phyloP scores from a whole-genome alignment of 2,329 filamentous ascomycete genomes.

The Pyrenophora teres region DNA sequence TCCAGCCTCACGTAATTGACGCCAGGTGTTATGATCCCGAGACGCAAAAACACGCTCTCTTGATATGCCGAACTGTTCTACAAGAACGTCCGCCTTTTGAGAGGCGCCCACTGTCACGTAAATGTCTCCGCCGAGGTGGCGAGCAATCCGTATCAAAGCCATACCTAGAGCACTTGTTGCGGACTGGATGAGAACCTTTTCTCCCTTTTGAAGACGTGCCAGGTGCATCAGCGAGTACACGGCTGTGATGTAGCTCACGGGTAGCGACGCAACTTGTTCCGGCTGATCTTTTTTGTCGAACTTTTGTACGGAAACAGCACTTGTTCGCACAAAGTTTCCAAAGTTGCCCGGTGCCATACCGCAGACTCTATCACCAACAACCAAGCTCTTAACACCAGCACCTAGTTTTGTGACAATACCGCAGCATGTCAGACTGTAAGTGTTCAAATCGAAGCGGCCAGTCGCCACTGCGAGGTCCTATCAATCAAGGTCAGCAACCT shows the following conservation, averaged over 20 bases:
- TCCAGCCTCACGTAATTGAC: background rate
- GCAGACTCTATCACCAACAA: slow-evolving; percentile 14
- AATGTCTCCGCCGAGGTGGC: slow-evolving; percentile 27
- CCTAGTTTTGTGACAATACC: slow-evolving; percentile 6
- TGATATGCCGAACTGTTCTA: too few species aligned
- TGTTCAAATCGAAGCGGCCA: background rate
- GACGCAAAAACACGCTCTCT: too few species aligned
- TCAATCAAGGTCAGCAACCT: too few species aligned
- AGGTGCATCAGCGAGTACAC: background rate
- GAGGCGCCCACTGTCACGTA: slow-evolving; percentile 23
- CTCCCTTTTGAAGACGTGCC: background rate
- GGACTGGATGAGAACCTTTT: slow-evolving; percentile 22
- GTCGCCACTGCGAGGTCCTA: background rate
- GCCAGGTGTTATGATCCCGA: background rate
- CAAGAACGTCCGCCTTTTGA: background rate
- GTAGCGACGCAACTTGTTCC: background rate
- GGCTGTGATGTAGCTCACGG: background rate
- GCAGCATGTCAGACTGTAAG: background rate
- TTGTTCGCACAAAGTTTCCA: slow-evolving; percentile 16
- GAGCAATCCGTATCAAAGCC: slow-evolving; percentile 26
- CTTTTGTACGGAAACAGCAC: background rate
- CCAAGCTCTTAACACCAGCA: slow-evolving; percentile 2
- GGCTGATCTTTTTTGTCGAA: slow-evolving; percentile 12
- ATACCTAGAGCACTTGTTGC: slow-evolving; percentile 16
- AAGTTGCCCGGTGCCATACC: slow-evolving; percentile 25